Base-by-base conservation (phyloP, 1,284 basidiomycete species). In the Sanguinoderma infundibulare region DNA sequence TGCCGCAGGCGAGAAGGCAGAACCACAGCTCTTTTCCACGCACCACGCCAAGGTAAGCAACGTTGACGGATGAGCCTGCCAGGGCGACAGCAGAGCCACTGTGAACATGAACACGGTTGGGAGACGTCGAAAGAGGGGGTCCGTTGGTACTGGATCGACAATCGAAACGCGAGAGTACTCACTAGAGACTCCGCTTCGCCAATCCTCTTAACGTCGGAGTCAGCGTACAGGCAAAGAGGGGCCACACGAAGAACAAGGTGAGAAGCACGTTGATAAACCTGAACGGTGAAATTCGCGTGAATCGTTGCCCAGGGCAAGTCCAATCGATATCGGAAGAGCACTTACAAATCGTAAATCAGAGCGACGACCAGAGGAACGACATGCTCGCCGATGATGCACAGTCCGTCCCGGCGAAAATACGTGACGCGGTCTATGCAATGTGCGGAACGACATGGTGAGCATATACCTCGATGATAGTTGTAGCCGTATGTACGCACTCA, bases 11-110 rank as follows among this genome's bases (percentile, higher is more conserved):
- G 14, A 77, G 78, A 1, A 87, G 74, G 67, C 84, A 86, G 17
- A 87, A 77, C 81, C 81, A 86, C 4, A 78, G 74, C 68, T 87
- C 78, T 35, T 74, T 70, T 5, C 85, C 85, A 42, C 83, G 71
- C 70, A 83, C 69, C 28, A 80, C 40, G 8, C 81, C 81, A 39
- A 87, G 74, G 17, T 85, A 70, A 20, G 78, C 70, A 55, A 86
- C 81, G 67, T 87, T 87, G 53, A 80, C 63, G 54, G 67, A 67
- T 6, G 70, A 74, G 9, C 81, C 81, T 3, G 75, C 74, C 2
- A 86, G 75, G 0, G 82, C 81, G 15, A 80, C 75, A 24, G 72
- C 65, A 0, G 83, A 75, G 0, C 83, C 83, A 55, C 81, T 81
- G 55, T 6, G 20, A 26, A 24, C n/a, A 26, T 14, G n/a, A n/a